phyloP scores from a whole-genome alignment of 768 basidiomycete genomes.

The Rubroboletus satanas region DNA sequence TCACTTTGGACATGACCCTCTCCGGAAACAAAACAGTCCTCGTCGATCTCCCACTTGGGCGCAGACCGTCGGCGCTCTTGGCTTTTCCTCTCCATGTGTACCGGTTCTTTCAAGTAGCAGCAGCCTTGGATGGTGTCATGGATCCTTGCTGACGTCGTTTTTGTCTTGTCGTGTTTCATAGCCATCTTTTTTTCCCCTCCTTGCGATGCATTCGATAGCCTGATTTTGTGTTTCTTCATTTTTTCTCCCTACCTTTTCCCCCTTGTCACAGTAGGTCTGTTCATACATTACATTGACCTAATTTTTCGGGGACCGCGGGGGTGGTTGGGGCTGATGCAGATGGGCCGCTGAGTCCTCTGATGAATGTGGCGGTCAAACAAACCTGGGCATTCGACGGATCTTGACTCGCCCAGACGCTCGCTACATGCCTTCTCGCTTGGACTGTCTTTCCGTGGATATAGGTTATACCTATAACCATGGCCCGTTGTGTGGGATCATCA shows the following conservation, averaged over 20 bases:
- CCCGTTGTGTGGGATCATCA: too few species aligned
- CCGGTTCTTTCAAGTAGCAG: neutral
- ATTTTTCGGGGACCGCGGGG: constrained; percentile 8
- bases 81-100: constrained; percentile 3
- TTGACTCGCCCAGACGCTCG: too few species aligned
- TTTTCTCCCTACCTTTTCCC: neutral
- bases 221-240: constrained; percentile 2
- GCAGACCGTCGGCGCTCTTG: constrained; percentile 9
- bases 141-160: constrained; percentile 2
- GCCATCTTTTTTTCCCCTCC: neutral
- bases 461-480: too few species aligned
- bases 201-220: constrained; percentile 4
- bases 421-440: too few species aligned
- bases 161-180: neutral
- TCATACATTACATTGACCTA: constrained; percentile 23
- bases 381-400: neutral
- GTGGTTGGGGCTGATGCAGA: neutral
- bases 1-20: constrained; percentile 26
- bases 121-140: constrained; percentile 1
- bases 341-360: neutral
- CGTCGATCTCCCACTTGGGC: constrained; percentile 11
- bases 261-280: constrained; percentile 24
- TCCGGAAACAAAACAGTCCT: constrained; percentile 17
- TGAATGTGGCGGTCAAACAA: neutral
- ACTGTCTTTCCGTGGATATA: neutral